Conservation (phyloP, 2,329 filamentous ascomycete genomes). For the Fusarium globosum region DNA sequence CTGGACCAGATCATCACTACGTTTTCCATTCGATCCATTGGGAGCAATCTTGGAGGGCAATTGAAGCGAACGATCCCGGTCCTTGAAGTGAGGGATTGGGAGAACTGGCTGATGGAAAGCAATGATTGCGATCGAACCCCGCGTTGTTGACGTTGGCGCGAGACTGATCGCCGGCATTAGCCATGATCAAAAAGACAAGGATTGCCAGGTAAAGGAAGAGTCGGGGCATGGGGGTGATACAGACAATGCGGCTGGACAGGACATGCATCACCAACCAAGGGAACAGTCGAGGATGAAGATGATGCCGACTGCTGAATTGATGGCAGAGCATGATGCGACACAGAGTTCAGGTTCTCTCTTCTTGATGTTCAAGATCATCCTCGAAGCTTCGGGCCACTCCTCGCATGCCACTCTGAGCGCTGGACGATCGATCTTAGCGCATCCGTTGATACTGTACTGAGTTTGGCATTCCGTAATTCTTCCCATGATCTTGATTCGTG, state of each 20-base stretch:
- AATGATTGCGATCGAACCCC: neutral
- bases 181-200: accelerated
- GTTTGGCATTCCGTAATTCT: constrained; percentile 78
- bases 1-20: neutral
- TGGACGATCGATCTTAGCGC: constrained; percentile 73
- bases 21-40: too few species aligned
- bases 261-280: too few species aligned
- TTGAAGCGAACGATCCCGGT: accelerated
- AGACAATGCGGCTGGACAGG: too few species aligned
- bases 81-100: neutral
- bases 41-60: neutral
- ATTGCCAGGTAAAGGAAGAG: neutral
- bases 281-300: neutral
- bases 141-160: too few species aligned
- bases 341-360: constrained; percentile 96
- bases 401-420: constrained; percentile 79
- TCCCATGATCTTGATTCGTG: constrained; percentile 73
- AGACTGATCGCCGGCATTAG: too few species aligned
- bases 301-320: constrained; percentile 76
- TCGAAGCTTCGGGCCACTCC: constrained; percentile 85
- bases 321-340: constrained; percentile 80
- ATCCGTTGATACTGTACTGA: constrained; percentile 81
- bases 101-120: neutral
- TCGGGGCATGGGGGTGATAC: too few species aligned
- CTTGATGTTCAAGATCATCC: too few species aligned